Conservation (phyloP, 768 basidiomycete genomes). For the Lactarius hatsudake region DNA sequence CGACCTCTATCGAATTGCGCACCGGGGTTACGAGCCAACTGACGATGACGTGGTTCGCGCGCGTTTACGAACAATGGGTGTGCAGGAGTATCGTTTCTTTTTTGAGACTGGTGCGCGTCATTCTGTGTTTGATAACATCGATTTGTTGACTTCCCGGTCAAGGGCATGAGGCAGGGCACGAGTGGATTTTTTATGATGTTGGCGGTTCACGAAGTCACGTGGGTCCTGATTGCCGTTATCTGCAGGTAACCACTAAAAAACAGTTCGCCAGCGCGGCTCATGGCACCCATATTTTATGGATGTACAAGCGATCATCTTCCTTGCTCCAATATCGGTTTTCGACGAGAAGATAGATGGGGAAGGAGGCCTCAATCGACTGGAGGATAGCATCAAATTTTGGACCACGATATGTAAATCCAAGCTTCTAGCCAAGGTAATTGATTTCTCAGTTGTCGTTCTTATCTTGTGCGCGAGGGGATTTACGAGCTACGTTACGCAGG, state of each 20-base stretch:
- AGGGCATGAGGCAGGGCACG: slow-evolving; percentile 38
- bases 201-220: slow-evolving; percentile 50
- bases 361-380: slow-evolving; percentile 55
- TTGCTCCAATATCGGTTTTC: slow-evolving; percentile 77
- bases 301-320: slow-evolving; percentile 81
- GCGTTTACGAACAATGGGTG: slow-evolving; percentile 71
- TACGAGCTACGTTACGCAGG: slow-evolving; percentile 16
- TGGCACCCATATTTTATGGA: slow-evolving; percentile 86
- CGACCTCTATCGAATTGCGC: slow-evolving; percentile 15
- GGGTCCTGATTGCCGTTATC: neutral
- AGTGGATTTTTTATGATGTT: slow-evolving; percentile 82
- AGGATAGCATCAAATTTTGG: slow-evolving; percentile 21
- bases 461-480: neutral
- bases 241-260: neutral
- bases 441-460: neutral
- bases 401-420: slow-evolving; percentile 24
- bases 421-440: slow-evolving; percentile 5
- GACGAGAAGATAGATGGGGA: slow-evolving; percentile 77
- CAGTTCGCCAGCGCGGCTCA: slow-evolving; percentile 24
- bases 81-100: slow-evolving; percentile 69
- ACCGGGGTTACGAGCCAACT: slow-evolving; percentile 44
- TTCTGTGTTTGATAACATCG: neutral
- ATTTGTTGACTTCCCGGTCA: neutral
- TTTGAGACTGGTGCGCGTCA: slow-evolving; percentile 57
- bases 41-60: slow-evolving; percentile 80